Percentiles rank a stretch among this genome's conserved stretches.
phyloP scores from a whole-genome alignment of 2,329 filamentous ascomycete genomes.

The Onygenales sp. region DNA sequence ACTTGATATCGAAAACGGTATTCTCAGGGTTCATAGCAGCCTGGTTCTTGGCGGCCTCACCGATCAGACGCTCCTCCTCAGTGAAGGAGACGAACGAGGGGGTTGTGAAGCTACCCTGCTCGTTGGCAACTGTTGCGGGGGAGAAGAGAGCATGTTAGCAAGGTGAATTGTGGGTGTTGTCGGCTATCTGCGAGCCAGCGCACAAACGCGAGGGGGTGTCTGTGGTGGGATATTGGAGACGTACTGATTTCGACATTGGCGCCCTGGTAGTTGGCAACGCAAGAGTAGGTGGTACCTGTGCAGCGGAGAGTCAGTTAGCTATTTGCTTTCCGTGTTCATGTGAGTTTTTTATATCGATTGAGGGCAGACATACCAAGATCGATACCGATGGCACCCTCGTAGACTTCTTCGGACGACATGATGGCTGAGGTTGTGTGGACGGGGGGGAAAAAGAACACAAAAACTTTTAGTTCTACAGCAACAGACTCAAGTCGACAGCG shows the following conservation, averaged over 20 bases:
- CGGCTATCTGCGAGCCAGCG: neutral
- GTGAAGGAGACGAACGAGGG: constrained; percentile 99
- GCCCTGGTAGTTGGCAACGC: constrained; percentile 98
- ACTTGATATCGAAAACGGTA: constrained; percentile 99
- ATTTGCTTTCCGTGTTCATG: constrained; percentile 8
- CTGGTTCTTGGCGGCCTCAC: constrained; percentile 99
- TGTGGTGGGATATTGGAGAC: constrained; percentile 22
- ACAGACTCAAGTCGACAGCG: neutral
- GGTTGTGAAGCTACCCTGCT: constrained; percentile 98
- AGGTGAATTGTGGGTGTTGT: constrained; percentile 3
- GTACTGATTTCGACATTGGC: constrained; percentile 98
- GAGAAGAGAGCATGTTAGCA: constrained; percentile 2
- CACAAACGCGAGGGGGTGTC: neutral
- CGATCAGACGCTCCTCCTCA: constrained; percentile 95
- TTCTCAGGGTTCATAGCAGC: constrained; percentile 98
- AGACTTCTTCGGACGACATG: constrained; percentile 89
- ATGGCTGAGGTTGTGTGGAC: constrained; percentile 28
- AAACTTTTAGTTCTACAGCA: no score
- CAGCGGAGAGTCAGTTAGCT: constrained; percentile 5
- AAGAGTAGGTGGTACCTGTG: constrained; percentile 97
- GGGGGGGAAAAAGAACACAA: no score
- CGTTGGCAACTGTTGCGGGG: constrained; percentile 69
- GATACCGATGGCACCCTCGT: constrained; percentile 99
- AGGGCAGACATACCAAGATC: constrained; percentile 70
- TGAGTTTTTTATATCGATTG: neutral